These are phyloP conservation scores for Malassezia sp. DNA, from an alignment of 1,284 basidiomycete genomes.

Conservation along the genomic window DNA sequence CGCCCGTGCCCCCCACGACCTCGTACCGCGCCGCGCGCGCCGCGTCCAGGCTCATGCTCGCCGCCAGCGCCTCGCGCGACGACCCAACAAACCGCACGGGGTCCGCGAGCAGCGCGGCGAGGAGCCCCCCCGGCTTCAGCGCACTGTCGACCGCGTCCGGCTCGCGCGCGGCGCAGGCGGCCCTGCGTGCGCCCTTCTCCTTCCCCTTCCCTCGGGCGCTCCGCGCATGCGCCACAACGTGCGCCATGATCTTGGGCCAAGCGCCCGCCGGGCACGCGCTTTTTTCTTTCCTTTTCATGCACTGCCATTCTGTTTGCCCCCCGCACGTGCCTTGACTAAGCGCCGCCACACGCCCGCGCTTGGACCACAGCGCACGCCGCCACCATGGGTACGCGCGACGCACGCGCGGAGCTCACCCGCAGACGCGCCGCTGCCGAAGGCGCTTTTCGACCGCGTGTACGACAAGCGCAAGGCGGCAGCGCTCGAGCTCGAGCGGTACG, in stretches of 20 bases:
- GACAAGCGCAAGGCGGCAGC: slow-evolving; percentile 93
- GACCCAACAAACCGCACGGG: slow-evolving; percentile 15
- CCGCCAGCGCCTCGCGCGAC: slow-evolving; percentile 14
- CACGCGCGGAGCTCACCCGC: not conserved
- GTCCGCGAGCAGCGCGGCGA: slow-evolving; percentile 9
- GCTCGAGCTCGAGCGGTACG: slow-evolving; percentile 83
- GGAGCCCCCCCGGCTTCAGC: slow-evolving; percentile 6
- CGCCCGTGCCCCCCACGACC: slow-evolving; percentile 5
- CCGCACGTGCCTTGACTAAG: slow-evolving; percentile 1
- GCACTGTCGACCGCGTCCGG: slow-evolving; percentile 2
- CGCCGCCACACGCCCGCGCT: slow-evolving; percentile 4
- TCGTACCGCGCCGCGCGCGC: slow-evolving; percentile 13
- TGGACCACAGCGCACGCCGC: slow-evolving; percentile 9
- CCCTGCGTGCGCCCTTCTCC: not conserved
- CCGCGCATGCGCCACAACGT: slow-evolving; percentile 1
- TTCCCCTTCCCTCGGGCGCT: not conserved
- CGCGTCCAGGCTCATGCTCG: slow-evolving; percentile 13
- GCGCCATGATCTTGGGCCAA: slow-evolving; percentile 3
- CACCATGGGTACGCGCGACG: too few species aligned
- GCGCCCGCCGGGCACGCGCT: not conserved
- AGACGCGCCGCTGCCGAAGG: slow-evolving; percentile 36
- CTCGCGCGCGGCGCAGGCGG: not conserved
- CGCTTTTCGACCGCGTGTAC: slow-evolving; percentile 52
- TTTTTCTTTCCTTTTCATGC: slow-evolving; percentile 4
- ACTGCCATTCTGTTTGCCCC: not conserved